These are phyloP conservation scores for Clonostachys rhizophaga DNA, from an alignment of 2,329 filamentous ascomycete genomes.

Conservation along the genomic window DNA sequence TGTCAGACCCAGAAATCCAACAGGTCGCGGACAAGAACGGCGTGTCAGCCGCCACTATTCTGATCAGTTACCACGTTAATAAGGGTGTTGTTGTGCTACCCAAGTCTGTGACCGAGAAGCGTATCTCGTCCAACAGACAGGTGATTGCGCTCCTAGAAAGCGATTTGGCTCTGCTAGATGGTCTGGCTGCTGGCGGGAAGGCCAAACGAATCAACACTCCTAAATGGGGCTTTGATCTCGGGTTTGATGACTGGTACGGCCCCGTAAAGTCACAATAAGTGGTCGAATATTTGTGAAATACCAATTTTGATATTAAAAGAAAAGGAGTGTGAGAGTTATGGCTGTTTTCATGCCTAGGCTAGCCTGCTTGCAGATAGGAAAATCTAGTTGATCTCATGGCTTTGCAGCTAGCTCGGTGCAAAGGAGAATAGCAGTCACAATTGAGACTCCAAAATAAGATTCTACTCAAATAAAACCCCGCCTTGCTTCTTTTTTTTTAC, in stretches of 20 bases:
- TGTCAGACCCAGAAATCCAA: not conserved
- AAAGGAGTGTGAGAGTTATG: no score
- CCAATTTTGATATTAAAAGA: no score
- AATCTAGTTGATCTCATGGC: no score
- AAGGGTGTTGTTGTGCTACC: not conserved
- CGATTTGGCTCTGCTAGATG: conserved; percentile 3
- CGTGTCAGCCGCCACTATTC: not conserved
- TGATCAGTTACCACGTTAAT: not conserved
- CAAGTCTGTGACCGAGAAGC: not conserved
- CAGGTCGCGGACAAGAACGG: not conserved
- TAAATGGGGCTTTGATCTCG: conserved; percentile 19
- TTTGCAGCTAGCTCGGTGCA: no score
- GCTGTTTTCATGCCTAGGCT: no score
- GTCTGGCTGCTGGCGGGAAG: conserved; percentile 18
- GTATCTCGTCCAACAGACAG: not conserved
- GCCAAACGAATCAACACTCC: conserved; percentile 22
- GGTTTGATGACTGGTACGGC: conserved; percentile 24
- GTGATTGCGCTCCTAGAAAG: conserved; percentile 1
- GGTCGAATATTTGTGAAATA: no score
- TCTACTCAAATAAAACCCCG: no score
- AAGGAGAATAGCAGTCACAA: no score
- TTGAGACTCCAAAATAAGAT: no score
- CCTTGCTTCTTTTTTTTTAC: no score
- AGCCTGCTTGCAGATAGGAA: no score
- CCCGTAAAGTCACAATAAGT: conserved; percentile 18